Percentiles rank a stretch among this genome's conserved stretches.
Evolutionary conservation across 2,329 filamentous ascomycete genomes (phyloP).

Genomic region (Botrytis elliptica): DNA sequence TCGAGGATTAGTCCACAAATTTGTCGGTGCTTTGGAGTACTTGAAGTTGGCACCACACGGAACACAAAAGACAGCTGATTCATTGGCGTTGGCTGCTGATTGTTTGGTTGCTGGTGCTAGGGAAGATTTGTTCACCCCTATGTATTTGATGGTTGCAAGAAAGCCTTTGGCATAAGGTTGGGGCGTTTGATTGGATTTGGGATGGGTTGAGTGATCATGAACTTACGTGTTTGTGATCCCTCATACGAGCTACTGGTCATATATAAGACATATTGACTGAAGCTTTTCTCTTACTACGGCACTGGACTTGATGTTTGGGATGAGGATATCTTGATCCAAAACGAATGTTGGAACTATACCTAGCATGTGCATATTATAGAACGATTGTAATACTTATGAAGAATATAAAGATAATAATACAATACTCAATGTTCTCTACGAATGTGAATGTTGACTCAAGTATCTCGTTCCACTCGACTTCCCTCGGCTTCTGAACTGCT

Average conservation of each 20-base stretch:
- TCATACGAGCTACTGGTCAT: background rate
- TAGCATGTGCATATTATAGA: conserved; percentile 3
- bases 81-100: conserved; percentile 77
- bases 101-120: conserved; percentile 81
- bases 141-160: conserved; percentile 93
- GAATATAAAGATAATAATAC: conserved; percentile 7
- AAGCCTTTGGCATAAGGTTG: conserved; percentile 57
- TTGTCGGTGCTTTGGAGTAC: conserved; percentile 74
- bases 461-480: background rate
- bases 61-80: conserved; percentile 93
- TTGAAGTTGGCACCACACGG: conserved; percentile 74
- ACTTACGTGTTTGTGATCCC: background rate
- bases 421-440: background rate
- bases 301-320: conserved; percentile 11
- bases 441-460: background rate
- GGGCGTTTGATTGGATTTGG: conserved; percentile 4
- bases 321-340: background rate
- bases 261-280: conserved; percentile 2
- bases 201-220: background rate
- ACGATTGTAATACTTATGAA: conserved; percentile 21
- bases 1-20: conserved; percentile 69
- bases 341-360: background rate
- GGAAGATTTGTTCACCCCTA: conserved; percentile 91
- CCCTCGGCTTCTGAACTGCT: background rate
- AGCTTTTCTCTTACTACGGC: background rate